Evolutionary conservation across 2,329 filamentous ascomycete species (phyloP).

Genomic region (Arthrobotrys musiformis): DNA sequence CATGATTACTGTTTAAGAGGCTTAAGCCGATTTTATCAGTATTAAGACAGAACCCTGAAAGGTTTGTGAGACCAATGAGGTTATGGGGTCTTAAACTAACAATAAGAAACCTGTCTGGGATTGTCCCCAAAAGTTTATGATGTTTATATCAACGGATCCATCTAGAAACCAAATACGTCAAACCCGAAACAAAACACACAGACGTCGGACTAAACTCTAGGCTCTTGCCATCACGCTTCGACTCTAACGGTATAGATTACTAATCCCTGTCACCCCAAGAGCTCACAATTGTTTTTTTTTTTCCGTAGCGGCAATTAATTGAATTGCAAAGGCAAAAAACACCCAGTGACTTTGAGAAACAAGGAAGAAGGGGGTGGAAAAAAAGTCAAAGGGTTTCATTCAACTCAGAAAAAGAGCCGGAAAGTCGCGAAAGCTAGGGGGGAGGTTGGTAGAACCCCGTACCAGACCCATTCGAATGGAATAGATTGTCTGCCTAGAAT

Average conservation of each 20-base stretch:
- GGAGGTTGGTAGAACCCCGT: constrained; percentile 12
- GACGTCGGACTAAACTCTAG: constrained; percentile 26
- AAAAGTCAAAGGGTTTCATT: not conserved
- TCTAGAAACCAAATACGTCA: constrained; percentile 4
- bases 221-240: constrained; percentile 16
- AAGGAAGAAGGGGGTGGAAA: not conserved
- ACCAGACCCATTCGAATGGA: constrained; percentile 16
- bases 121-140: constrained; percentile 7
- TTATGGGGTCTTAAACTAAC: constrained; percentile 2
- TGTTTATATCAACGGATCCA: constrained; percentile 17
- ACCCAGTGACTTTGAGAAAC: not conserved
- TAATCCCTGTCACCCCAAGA: constrained; percentile 39
- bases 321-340: constrained; percentile 9
- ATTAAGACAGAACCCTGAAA: constrained; percentile 3
- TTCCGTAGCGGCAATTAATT: constrained; percentile 10
- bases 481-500: constrained; percentile 54
- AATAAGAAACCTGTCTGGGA: not conserved
- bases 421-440: constrained; percentile 19
- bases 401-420: constrained; percentile 22
- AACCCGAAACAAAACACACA: constrained; percentile 15
- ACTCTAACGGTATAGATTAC: constrained; percentile 25
- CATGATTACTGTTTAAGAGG: constrained; percentile 15
- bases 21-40: not conserved
- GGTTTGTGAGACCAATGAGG: constrained; percentile 3
- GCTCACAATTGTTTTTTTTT: constrained; percentile 4